Conservation (phyloP, 2,329 filamentous ascomycete species). For the Chalara sp. region DNA sequence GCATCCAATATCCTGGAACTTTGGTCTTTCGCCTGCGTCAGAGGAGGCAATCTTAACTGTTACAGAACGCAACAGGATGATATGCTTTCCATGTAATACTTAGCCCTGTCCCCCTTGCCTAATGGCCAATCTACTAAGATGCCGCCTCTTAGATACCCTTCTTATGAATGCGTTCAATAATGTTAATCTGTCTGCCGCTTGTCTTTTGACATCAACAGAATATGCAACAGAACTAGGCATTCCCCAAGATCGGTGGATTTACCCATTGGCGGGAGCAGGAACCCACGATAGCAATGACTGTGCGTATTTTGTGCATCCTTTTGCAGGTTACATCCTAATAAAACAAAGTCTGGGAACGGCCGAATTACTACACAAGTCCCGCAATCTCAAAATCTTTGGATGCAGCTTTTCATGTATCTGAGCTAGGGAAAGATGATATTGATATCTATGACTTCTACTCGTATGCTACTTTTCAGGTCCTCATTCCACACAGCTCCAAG, state of each 20-base stretch:
- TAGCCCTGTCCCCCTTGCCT: background rate
- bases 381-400: constrained; percentile 53
- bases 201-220: constrained; percentile 51
- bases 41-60: constrained; percentile 47
- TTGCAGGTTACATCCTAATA: background rate
- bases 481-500: background rate
- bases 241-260: constrained; percentile 52
- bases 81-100: constrained; percentile 56
- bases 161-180: constrained; percentile 69
- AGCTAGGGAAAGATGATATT: constrained; percentile 42
- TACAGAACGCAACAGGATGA: constrained; percentile 55
- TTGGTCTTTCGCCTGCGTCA: constrained; percentile 36
- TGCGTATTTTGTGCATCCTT: constrained; percentile 23
- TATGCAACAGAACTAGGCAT: constrained; percentile 48
- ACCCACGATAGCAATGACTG: constrained; percentile 51
- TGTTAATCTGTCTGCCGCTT: constrained; percentile 56
- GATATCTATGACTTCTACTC: constrained; percentile 60
- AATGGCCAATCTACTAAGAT: constrained; percentile 6
- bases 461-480: constrained; percentile 23
- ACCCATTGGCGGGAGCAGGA: constrained; percentile 56
- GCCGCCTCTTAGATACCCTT: constrained; percentile 45
- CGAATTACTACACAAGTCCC: constrained; percentile 50
- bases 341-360: constrained; percentile 51
- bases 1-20: constrained; percentile 51
- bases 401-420: constrained; percentile 40